Evolutionary conservation across 768 basidiomycete genomes (phyloP).

Genomic region (Trametopsis cervina): DNA sequence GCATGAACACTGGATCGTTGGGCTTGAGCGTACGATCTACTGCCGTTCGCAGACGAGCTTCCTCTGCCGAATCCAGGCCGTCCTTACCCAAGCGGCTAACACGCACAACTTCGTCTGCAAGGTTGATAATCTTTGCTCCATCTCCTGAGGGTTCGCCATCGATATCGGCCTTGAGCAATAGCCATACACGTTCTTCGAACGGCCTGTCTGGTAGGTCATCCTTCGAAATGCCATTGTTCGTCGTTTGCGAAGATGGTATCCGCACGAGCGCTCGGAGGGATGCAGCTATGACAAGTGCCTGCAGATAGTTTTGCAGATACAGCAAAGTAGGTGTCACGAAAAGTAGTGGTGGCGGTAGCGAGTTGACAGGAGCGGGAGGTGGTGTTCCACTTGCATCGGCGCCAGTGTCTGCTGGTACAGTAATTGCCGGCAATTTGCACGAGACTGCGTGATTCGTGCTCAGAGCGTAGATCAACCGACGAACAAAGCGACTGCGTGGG

Average conservation of each 20-base stretch:
- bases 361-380: conserved; percentile 25
- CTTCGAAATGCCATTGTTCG: neutral
- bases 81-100: conserved; percentile 22
- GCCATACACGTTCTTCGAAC: conserved; percentile 60
- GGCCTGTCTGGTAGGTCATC: conserved; percentile 16
- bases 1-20: conserved; percentile 57
- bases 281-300: conserved; percentile 62
- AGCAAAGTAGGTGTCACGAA: conserved; percentile 48
- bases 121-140: conserved; percentile 53
- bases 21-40: conserved; percentile 58
- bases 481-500: conserved; percentile 11
- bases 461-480: conserved; percentile 21
- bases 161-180: conserved; percentile 53
- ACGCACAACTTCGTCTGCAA: conserved; percentile 68
- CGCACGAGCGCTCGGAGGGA: conserved; percentile 51
- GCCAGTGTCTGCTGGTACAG: conserved; percentile 1
- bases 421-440: conserved; percentile 18
- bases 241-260: conserved; percentile 27
- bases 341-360: conserved; percentile 61
- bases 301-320: conserved; percentile 60
- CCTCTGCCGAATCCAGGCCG: conserved; percentile 28
- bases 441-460: conserved; percentile 16
- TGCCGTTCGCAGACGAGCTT: conserved; percentile 45
- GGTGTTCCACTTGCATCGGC: neutral
- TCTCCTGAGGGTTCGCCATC: conserved; percentile 28